Percentiles rank a stretch among this genome's conserved stretches.
phyloP scores from a whole-genome alignment of 1,284 basidiomycete species.

The Polyporus tsugae region DNA sequence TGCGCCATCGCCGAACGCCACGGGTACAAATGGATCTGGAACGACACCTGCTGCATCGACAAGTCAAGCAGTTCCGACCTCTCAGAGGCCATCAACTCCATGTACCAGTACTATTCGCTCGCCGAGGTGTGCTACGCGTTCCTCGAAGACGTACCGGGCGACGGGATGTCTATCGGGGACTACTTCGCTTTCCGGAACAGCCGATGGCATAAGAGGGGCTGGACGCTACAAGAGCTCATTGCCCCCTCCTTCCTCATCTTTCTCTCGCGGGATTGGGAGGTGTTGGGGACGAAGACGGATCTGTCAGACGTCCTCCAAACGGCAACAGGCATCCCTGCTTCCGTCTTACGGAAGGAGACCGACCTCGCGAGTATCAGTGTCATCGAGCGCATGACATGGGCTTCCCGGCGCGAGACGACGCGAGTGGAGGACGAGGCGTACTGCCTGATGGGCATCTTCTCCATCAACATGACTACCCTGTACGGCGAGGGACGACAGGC shows the following conservation, averaged over 20 bases:
- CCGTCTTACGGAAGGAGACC: conserved; percentile 10
- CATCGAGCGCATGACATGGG: conserved; percentile 26
- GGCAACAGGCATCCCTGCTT: conserved; percentile 10
- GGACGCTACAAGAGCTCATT: conserved; percentile 23
- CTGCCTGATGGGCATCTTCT: conserved; percentile 25
- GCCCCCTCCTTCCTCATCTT: conserved; percentile 17
- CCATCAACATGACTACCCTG: conserved; percentile 20
- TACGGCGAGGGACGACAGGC: conserved; percentile 24
- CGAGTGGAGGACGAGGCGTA: conserved; percentile 25
- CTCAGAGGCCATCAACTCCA: conserved; percentile 22
- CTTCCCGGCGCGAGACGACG: conserved; percentile 16
- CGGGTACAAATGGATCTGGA: conserved; percentile 16
- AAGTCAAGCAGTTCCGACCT: conserved; percentile 20
- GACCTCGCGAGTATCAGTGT: conserved; percentile 17
- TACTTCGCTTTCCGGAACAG: conserved; percentile 12
- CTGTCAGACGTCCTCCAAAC: conserved; percentile 9
- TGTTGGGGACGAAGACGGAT: conserved; percentile 14
- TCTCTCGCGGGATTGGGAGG: conserved; percentile 16
- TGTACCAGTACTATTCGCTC: conserved; percentile 17
- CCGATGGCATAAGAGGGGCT: conserved; percentile 19
- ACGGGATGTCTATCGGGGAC: not conserved
- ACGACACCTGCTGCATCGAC: conserved; percentile 19
- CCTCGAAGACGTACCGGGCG: conserved; percentile 9
- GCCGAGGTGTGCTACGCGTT: conserved; percentile 14
- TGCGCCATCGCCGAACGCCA: conserved; percentile 7